Percentiles rank a stretch among this genome's conserved stretches.
Conservation (phyloP, 2,329 filamentous ascomycete genomes). For the Magnaporthiopsis incrustans region DNA sequence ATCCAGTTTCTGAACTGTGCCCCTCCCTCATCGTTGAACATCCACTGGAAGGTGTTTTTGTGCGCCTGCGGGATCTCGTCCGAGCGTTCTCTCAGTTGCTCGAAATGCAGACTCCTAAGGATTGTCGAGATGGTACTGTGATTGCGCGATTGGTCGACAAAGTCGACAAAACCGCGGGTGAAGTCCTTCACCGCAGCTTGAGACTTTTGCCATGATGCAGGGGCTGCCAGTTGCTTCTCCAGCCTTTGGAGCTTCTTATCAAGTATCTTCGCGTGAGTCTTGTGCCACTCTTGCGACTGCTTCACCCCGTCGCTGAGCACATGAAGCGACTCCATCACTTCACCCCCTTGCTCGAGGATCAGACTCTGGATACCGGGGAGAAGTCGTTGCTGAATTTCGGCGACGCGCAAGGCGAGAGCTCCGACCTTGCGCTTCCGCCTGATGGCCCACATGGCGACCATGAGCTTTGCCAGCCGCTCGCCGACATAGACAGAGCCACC, state of each 20-base stretch:
- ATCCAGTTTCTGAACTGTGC: slow-evolving; percentile 19
- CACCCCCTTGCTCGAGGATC: neutral
- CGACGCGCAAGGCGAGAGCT: neutral
- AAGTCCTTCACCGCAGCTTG: too few relatives aligned
- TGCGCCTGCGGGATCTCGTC: slow-evolving; percentile 7
- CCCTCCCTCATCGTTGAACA: slow-evolving; percentile 2
- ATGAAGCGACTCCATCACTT: too few relatives aligned
- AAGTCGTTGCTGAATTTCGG: neutral
- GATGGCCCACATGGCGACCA: neutral
- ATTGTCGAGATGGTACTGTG: neutral
- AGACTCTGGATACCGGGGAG: neutral
- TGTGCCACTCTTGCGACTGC: neutral
- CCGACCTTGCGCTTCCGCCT: slow-evolving; percentile 1
- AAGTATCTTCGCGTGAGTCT: neutral
- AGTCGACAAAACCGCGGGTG: neutral
- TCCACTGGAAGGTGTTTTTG: slow-evolving; percentile 12
- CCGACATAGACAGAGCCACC: neutral
- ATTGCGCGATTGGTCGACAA: neutral
- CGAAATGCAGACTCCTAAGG: neutral
- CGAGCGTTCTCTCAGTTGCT: neutral
- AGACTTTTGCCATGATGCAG: too few relatives aligned
- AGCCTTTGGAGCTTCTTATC: neutral
- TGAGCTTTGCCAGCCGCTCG: neutral
- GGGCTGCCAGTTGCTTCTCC: neutral
- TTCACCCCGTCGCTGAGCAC: neutral